A percentile compares a stretch with the other conserved stretches of the same genome.
These are phyloP conservation scores for Colletotrichum shisoi DNA, from an alignment of 2,329 filamentous ascomycete genomes.

Conservation along the genomic window DNA sequence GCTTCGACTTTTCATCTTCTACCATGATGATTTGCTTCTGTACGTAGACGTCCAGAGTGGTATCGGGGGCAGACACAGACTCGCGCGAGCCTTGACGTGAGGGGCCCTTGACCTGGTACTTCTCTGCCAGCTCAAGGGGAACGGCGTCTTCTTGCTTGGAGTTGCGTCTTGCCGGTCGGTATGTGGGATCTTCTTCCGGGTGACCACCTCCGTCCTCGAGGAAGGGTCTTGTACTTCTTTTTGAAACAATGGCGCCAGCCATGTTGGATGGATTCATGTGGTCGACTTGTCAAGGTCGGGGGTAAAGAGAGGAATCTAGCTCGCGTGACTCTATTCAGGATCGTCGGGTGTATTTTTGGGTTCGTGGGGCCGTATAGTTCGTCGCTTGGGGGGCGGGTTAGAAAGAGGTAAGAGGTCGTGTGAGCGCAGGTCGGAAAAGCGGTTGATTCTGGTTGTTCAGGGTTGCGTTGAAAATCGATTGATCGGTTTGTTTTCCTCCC, in stretches of 20 bases:
- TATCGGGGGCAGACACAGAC: slow-evolving; percentile 23
- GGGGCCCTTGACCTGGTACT: slow-evolving; percentile 19
- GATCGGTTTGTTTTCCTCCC: slow-evolving; percentile 15
- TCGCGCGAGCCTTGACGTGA: slow-evolving; percentile 35
- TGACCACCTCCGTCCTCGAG: slow-evolving; percentile 35
- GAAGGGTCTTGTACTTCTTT: slow-evolving; percentile 38
- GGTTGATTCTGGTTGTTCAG: slow-evolving; percentile 14
- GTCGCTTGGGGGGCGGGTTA: slow-evolving; percentile 5
- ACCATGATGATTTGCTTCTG: slow-evolving; percentile 30
- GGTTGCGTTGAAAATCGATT: slow-evolving; percentile 11
- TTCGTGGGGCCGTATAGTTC: slow-evolving; percentile 3
- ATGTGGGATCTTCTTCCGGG: slow-evolving; percentile 32
- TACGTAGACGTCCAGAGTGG: slow-evolving; percentile 20
- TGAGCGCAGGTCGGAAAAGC: slow-evolving; percentile 23
- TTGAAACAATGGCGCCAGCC: slow-evolving; percentile 38
- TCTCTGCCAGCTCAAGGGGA: slow-evolving; percentile 21
- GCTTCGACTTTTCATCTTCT: slow-evolving; percentile 24
- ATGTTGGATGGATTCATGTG: slow-evolving; percentile 1
- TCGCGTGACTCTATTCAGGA: slow-evolving; percentile 24
- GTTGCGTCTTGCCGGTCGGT: slow-evolving; percentile 29
- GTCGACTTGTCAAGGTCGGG: not conserved
- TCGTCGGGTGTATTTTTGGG: slow-evolving; percentile 8
- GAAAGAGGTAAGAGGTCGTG: slow-evolving; percentile 37
- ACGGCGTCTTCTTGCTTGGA: slow-evolving; percentile 34
- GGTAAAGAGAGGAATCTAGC: slow-evolving; percentile 14